phyloP scores from a whole-genome alignment of 805 yeast genomes.

The Teunomyces lycoperdinae region DNA sequence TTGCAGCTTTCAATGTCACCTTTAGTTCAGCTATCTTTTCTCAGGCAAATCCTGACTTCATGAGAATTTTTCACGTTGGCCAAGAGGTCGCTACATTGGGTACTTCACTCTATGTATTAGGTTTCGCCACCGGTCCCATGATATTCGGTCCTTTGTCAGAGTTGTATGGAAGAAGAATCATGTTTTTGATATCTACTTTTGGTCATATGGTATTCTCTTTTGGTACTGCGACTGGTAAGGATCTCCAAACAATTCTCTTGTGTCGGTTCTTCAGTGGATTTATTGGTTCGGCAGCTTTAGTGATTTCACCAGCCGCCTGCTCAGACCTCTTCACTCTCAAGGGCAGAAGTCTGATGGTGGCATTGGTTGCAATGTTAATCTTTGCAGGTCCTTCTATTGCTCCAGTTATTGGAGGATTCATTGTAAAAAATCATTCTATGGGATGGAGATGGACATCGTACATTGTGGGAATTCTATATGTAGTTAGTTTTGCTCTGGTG shows the following conservation, averaged over 20 bases:
- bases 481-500: too few relatives aligned
- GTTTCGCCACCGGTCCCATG: too few relatives aligned
- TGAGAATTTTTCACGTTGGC: too few relatives aligned
- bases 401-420: conserved; percentile 59
- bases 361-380: conserved; percentile 15
- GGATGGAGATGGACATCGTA: conserved; percentile 88
- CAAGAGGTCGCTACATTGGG: too few relatives aligned
- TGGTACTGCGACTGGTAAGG: conserved; percentile 20
- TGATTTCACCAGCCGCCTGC: conserved; percentile 22
- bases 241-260: conserved; percentile 20
- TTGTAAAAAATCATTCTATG: conserved; percentile 49
- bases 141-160: conserved; percentile 61
- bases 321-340: conserved; percentile 18
- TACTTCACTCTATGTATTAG: too few relatives aligned
- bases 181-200: conserved; percentile 54
- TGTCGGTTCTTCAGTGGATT: conserved; percentile 24
- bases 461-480: conserved; percentile 8
- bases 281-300: conserved; percentile 23
- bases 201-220: conserved; percentile 60
- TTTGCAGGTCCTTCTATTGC: conserved; percentile 6
- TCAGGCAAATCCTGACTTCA: too few relatives aligned
- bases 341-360: conserved; percentile 21
- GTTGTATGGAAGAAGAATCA: conserved; percentile 65
- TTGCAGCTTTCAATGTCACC: too few relatives aligned
- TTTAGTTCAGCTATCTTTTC: too few relatives aligned